A percentile compares a stretch with the other conserved stretches of the same genome.
phyloP scores from a whole-genome alignment of 2,329 filamentous ascomycete genomes.

The Fusarium sp. region DNA sequence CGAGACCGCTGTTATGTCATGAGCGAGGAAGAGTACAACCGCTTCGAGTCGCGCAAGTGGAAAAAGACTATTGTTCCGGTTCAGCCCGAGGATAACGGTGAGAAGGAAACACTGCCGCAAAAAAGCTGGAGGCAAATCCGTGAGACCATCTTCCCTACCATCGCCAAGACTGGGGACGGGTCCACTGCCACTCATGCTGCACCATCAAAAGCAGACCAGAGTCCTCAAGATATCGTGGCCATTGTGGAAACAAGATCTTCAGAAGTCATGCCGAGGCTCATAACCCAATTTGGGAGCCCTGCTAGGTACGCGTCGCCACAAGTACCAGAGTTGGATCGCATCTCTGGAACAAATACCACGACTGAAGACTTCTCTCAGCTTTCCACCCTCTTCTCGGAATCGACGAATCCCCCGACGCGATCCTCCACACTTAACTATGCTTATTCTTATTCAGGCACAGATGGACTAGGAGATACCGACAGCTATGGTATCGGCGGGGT shows the following conservation, averaged over 20 bases:
- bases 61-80: slow-evolving; percentile 5
- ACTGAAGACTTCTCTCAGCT: neutral
- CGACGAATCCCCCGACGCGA: neutral
- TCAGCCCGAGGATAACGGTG: neutral
- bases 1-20: neutral
- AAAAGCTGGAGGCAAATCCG: slow-evolving; percentile 28
- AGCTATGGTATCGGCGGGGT: neutral
- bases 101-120: neutral
- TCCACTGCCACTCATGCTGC: neutral
- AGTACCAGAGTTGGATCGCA: neutral
- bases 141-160: slow-evolving; percentile 9
- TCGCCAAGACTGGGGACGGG: neutral
- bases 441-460: neutral
- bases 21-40: neutral
- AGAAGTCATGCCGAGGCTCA: neutral
- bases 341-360: neutral
- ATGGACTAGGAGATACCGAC: neutral
- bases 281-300: neutral
- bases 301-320: neutral
- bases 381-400: neutral
- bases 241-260: neutral
- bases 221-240: neutral
- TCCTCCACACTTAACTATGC: neutral
- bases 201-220: too few species aligned
- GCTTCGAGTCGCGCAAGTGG: neutral